phyloP scores from a whole-genome alignment of 805 yeast species.

The Sugiyamaella marilandica region DNA sequence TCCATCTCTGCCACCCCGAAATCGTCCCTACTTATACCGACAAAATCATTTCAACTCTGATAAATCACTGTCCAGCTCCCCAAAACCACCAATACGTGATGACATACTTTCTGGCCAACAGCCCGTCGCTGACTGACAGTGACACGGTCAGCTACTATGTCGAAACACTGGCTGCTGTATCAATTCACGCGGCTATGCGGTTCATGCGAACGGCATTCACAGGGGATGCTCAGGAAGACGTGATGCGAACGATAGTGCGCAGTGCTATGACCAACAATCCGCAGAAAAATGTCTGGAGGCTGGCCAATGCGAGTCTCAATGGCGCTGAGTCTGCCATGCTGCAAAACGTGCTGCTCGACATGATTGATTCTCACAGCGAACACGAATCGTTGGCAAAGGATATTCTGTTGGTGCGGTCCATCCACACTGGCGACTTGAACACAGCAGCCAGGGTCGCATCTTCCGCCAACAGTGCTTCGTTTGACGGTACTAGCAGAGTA shows the following conservation, averaged over 20 bases:
- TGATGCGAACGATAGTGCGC: conserved; percentile 12
- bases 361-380: conserved; percentile 1
- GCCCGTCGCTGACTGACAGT: conserved; percentile 8
- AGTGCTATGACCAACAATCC: conserved; percentile 9
- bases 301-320: conserved; percentile 19
- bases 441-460: conserved; percentile 8
- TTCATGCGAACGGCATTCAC: conserved; percentile 17
- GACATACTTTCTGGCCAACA: conserved; percentile 13
- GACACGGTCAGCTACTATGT: conserved; percentile 13
- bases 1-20: conserved; percentile 18
- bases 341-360: conserved; percentile 9
- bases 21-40: conserved; percentile 15
- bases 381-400: conserved; percentile 17
- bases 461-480: background rate
- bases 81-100: conserved; percentile 4
- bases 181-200: conserved; percentile 15
- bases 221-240: conserved; percentile 2
- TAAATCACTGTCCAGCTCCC: conserved; percentile 1
- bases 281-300: conserved; percentile 18
- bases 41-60: conserved; percentile 10
- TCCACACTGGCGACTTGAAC: conserved; percentile 17
- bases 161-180: conserved; percentile 13
- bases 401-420: conserved; percentile 16
- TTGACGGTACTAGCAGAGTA: background rate
- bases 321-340: conserved; percentile 12